Conservation (phyloP, 1,284 basidiomycete species). For the Grifola frondosa region DNA sequence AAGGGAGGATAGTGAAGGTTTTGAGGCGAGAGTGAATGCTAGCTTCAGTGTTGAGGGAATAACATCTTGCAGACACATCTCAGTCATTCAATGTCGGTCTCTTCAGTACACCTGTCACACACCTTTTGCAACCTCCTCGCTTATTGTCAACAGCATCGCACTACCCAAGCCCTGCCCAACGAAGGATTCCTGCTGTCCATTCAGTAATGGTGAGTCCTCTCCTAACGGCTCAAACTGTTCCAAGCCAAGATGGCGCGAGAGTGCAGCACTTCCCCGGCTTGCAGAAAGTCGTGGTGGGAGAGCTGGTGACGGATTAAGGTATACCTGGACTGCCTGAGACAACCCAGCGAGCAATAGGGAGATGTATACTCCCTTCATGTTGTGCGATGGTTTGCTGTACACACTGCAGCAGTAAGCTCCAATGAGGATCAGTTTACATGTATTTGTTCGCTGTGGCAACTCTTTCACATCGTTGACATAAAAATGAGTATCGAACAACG, state of each 20-base stretch:
- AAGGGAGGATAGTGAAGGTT: slow-evolving; percentile 36
- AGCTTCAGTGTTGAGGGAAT: slow-evolving; percentile 47
- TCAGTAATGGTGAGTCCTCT: slow-evolving; percentile 34
- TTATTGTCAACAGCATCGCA: slow-evolving; percentile 55
- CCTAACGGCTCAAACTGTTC: slow-evolving; percentile 59
- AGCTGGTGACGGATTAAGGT: slow-evolving; percentile 43
- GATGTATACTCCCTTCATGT: slow-evolving; percentile 31
- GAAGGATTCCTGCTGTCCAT: slow-evolving; percentile 44
- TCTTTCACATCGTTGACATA: too few species aligned
- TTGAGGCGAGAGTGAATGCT: slow-evolving; percentile 41
- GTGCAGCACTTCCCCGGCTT: slow-evolving; percentile 53
- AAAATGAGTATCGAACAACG: too few species aligned
- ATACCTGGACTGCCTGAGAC: slow-evolving; percentile 47
- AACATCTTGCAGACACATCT: slow-evolving; percentile 38
- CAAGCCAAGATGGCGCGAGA: slow-evolving; percentile 69
- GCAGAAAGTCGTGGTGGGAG: slow-evolving; percentile 42
- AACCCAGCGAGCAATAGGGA: slow-evolving; percentile 31
- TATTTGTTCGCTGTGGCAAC: too few species aligned
- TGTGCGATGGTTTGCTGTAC: slow-evolving; percentile 15
- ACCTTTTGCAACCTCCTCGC: slow-evolving; percentile 61
- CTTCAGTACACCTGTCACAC: slow-evolving; percentile 21
- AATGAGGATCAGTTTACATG: too few species aligned
- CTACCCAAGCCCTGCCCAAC: slow-evolving; percentile 55
- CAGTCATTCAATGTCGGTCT: slow-evolving; percentile 6
- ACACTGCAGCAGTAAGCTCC: too few species aligned